Evolutionary conservation across 345 rosid genomes (phyloP).

Genomic region (Linum usitatissimum): DNA sequence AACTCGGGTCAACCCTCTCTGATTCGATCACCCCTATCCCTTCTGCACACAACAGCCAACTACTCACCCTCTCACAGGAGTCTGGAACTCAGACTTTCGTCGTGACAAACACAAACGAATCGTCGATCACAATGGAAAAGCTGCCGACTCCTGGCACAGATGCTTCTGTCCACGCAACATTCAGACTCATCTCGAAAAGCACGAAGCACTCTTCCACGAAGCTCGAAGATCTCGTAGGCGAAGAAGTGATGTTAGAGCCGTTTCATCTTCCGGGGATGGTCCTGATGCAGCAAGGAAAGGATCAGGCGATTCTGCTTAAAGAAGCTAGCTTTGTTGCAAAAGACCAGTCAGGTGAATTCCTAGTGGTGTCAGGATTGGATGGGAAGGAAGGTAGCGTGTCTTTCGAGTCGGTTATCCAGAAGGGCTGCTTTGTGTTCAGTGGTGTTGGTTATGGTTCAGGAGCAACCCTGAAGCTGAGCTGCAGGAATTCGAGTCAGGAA

Average conservation of each 20-base stretch:
- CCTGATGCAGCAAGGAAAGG: conserved; percentile 33
- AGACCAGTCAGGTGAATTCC: conserved; percentile 33
- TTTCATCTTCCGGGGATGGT: conserved; percentile 72
- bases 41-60: conserved; percentile 31
- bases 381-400: conserved; percentile 49
- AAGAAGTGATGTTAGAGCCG: conserved; percentile 58
- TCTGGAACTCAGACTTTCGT: conserved; percentile 37
- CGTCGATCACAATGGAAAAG: conserved; percentile 55
- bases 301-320: conserved; percentile 24
- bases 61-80: conserved; percentile 55
- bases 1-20: conserved; percentile 29
- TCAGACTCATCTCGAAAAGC: conserved; percentile 39
- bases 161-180: conserved; percentile 49
- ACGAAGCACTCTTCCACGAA: conserved; percentile 3
- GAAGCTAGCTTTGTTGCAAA: conserved; percentile 14
- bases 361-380: conserved; percentile 51
- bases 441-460: conserved; percentile 29
- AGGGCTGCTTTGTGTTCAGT: conserved; percentile 52
- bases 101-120: conserved; percentile 44
- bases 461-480: conserved; percentile 33
- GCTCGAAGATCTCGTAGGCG: conserved; percentile 31
- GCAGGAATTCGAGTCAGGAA: conserved; percentile 24
- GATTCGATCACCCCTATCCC: conserved; percentile 62
- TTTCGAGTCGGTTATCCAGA: conserved; percentile 32
- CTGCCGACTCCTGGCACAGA: conserved; percentile 47